A percentile compares a stretch with the other conserved stretches of the same genome.
These are phyloP conservation scores for Exophiala alcalophila DNA, from an alignment of 2,329 filamentous ascomycete genomes.

Conservation along the genomic window DNA sequence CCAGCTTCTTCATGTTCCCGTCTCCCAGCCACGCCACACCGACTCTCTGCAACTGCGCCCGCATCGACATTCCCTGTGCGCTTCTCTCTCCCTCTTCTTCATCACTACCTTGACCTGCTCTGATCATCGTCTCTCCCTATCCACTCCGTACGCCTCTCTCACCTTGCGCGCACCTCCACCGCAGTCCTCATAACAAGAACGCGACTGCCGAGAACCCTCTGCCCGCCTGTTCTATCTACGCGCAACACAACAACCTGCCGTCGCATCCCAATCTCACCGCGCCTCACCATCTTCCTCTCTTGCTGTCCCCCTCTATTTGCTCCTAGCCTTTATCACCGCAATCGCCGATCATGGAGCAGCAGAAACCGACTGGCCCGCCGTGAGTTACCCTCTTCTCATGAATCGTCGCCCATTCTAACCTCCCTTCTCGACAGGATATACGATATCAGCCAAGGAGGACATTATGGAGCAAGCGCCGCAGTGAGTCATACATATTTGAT, in stretches of 20 bases:
- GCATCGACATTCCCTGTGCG: not conserved
- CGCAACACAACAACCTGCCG: too few relatives aligned
- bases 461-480: conserved; percentile 18
- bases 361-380: conserved; percentile 6
- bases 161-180: too few relatives aligned
- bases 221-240: too few relatives aligned
- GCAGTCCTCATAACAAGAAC: too few relatives aligned
- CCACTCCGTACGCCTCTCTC: too few relatives aligned
- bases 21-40: conserved; percentile 1
- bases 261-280: not conserved
- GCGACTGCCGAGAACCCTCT: too few relatives aligned
- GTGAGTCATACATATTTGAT: conserved; percentile 6
- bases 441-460: conserved; percentile 11
- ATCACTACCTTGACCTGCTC: not conserved
- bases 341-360: conserved; percentile 6
- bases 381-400: too few relatives aligned
- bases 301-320: not conserved
- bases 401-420: too few relatives aligned
- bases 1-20: conserved; percentile 1
- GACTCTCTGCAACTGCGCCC: not conserved
- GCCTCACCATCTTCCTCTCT: not conserved
- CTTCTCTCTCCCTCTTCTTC: not conserved
- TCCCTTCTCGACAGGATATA: too few relatives aligned
- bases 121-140: too few relatives aligned
- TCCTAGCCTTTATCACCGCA: not conserved